phyloP scores from a whole-genome alignment of 2,329 filamentous ascomycete genomes.

The Ophiostoma sp. region DNA sequence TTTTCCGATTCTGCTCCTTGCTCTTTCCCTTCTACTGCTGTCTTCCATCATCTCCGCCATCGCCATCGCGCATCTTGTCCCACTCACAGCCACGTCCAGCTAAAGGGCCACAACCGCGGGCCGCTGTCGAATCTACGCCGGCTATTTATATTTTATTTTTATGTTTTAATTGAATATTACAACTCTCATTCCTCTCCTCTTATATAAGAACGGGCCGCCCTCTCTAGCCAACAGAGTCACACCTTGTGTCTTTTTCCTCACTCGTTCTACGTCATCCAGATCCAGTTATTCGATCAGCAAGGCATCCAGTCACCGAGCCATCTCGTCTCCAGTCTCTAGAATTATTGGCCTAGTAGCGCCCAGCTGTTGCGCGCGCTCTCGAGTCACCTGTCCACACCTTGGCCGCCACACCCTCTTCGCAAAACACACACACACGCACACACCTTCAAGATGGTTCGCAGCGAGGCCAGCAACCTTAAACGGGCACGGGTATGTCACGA shows the following conservation, averaged over 20 bases:
- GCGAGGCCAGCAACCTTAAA: conserved; percentile 33
- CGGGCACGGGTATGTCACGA: conserved; percentile 30
- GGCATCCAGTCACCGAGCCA: not conserved
- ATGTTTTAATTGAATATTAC: not conserved
- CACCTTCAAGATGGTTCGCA: conserved; percentile 24
- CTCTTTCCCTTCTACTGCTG: not conserved
- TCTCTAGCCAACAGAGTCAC: not conserved
- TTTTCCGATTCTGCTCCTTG: not conserved
- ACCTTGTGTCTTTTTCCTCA: not conserved
- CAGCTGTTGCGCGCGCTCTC: not conserved
- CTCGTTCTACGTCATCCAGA: not conserved
- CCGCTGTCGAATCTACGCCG: not conserved
- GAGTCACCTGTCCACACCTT: conserved; percentile 14
- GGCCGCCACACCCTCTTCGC: not conserved
- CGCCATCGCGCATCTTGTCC: conserved; percentile 10
- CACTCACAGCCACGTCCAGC: not conserved
- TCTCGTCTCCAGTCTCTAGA: conserved; percentile 2
- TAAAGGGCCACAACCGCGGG: not conserved
- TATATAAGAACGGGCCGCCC: not conserved
- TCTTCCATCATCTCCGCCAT: not conserved
- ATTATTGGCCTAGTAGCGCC: not conserved
- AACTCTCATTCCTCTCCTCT: not conserved
- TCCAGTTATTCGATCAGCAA: not conserved
- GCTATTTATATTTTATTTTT: not conserved
- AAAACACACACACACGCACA: not conserved